Base-by-base conservation (phyloP, 129 eudicot species). In the Arctium minus region DNA sequence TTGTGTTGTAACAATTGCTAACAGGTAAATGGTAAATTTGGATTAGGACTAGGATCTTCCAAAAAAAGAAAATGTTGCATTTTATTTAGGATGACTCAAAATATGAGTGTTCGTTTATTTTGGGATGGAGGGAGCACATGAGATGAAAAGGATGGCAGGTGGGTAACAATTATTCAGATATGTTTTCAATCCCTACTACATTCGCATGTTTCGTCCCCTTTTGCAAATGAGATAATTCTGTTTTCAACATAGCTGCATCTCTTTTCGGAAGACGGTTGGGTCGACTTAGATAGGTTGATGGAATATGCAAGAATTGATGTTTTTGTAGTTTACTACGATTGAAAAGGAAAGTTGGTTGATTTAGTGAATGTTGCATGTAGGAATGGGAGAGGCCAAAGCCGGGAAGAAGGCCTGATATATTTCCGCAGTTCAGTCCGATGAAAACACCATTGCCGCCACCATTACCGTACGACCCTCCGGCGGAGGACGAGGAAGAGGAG, bases 341-440 rank as follows among this genome's bases (percentile, higher is more conserved):
- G 36, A 33, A 33, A 33, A 38, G 42, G 6, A 40, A 40, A 40
- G 46, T 5, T 40, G 18, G 13, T 50, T 50, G 18, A 50, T 56
- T 56, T 56, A 72, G 13, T 81, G 36, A 74, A 35, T 73, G 29
- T 74, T 40, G 71, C 88, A 90, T 62, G 75, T 88, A 92, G 97
- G 97, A 92, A 85, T 92, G 93, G 94, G 94, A 92, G 38, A 90
- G 92, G 76, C 92, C 92, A 10, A 90, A 86, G 82, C 95, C 93
- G 10, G 94, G 94, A 79, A 88, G 95, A 83, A 90, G 97, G 65
- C 93, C 97, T n/a, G 97, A 92, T 70, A 90, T 92, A 72, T 90
- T 92, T 48, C 97, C 97, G 18, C 91, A 90, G 12, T 92, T 92
- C 88, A 90, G 97, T 79, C 97, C 97, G 9, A 92, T 92, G 97